Conservation (phyloP, 768 basidiomycete species). For the Leccinum pellstonianum region DNA sequence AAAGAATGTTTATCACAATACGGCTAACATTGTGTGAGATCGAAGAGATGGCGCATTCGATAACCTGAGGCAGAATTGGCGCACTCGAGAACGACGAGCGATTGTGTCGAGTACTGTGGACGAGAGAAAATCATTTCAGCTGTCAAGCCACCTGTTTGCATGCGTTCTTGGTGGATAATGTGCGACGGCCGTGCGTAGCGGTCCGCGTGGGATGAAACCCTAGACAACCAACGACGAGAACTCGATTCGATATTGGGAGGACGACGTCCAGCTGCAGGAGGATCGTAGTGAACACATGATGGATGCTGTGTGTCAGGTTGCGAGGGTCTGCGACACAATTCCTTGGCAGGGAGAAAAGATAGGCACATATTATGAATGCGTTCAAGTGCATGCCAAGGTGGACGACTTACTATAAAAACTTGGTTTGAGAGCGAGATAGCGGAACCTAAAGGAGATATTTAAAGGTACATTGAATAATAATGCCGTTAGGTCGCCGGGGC, state of each 20-base stretch:
- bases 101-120: not conserved
- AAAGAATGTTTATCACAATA: not conserved
- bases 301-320: not conserved
- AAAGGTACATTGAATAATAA: not conserved
- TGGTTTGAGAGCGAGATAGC: not conserved
- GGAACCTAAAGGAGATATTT: not conserved
- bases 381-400: not conserved
- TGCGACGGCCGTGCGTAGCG: not conserved
- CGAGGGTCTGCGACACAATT: not conserved
- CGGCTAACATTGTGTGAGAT: not conserved
- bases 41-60: not conserved
- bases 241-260: not conserved
- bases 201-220: not conserved
- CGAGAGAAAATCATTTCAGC: not conserved
- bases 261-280: not conserved
- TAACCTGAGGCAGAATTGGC: slow-evolving; percentile 5
- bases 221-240: not conserved
- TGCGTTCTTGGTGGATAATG: not conserved
- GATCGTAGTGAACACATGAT: not conserved
- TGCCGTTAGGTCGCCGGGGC: not conserved
- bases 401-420: not conserved
- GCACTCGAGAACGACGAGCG: not conserved
- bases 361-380: not conserved
- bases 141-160: not conserved
- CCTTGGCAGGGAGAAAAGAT: not conserved